Evolutionary conservation across 2,329 filamentous ascomycete species (phyloP), one percentile per base, ranked within the genome.

Genomic region (Botrytis hyacinthi): DNA sequence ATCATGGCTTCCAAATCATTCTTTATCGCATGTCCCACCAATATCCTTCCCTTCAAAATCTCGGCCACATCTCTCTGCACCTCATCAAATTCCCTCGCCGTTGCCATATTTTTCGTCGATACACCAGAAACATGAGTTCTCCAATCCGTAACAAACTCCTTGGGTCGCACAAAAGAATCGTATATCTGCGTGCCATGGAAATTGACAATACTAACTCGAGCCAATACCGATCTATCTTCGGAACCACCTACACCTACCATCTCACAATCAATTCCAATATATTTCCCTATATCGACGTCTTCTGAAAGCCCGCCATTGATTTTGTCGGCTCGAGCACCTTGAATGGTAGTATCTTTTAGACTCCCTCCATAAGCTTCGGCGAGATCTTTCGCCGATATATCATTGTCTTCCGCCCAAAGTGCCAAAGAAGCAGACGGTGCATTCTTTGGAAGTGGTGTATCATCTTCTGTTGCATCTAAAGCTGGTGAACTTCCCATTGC

Each of bases 101-200:
- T 84, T 46, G 86, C 85, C 87, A 98, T 91, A 77, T 94, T 90
- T 74, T 88, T 89, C 0, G 92, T 87, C 69, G 89, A 88, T 75
- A 99, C 92, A 10, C 96, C 96, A 75, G 92, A 97, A 59, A 98
- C 91, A 75, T 87, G 85, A 4, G 95, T 98, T 75, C 96, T 89
- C 92, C 95, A 99, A 82, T 99, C 93, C 22, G 92, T 94, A 2
- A 99, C 93, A 72, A 85, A 86, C 79, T 94, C 91, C 74, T 90
- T 89, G 0, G 93, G 92, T 71, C 89, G 88, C 16, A 98, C 96
- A 80, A 92, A 98, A 20, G 93, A 95, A 84, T 99, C 96, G 86
- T 98, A 98, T 63, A 99, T 85, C 82, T 97, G 94, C 42, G 92
- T 89, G 29, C 95, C 95, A 81, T 98, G 94, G 82, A 95, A 99